Evolutionary conservation across 2,329 filamentous ascomycete genomes (phyloP), one percentile per base, ranked within the genome.

Genomic region (Trichoderma atroviride): DNA sequence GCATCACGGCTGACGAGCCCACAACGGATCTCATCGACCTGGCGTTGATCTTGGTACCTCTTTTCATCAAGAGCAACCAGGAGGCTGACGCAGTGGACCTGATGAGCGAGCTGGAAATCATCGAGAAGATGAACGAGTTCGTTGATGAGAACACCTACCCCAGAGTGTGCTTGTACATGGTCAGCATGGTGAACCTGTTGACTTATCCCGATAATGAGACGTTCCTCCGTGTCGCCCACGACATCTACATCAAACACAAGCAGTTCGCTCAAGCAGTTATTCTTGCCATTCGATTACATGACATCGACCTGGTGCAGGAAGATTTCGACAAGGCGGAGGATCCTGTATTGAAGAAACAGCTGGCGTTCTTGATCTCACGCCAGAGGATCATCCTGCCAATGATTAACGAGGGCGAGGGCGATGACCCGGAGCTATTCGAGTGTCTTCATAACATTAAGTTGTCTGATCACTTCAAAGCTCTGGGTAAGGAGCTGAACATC

Each of bases 41-140:
- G 69, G 92, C 94, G 22, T 82, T 95, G 71, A 87, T 91, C 47
- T 87, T 99, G 37, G 92, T 99, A 13, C 96, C 96, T 1, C 92
- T 97, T 76, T 99, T 98, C 83, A 86, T 99, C 69, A 93, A 95
- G 84, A 96, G 95, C 85, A 98, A 99, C 76, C 96, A 96, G 60
- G 96, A 99, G 83, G 96, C 96, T 27, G 96, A 99, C 80, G 96
- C 96, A 2, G 96, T 99, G 47, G 96, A 99, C 80, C 86, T 99
- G 73, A 89, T 99, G 85, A 97, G 94, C 78, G 96, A 99, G 82
- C 85, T 99, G 70, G 96, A 99, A 82, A 97, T 97, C 79, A 98
- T 99, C 74, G 93, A 97, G 77, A 85, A 94, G 77, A 92, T 99
- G 57, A 90, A 93, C 69, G 87, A 93, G 74, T 96, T 94, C 76